phyloP scores from a whole-genome alignment of 1,284 basidiomycete species.

The Rhodotorula sp. region DNA sequence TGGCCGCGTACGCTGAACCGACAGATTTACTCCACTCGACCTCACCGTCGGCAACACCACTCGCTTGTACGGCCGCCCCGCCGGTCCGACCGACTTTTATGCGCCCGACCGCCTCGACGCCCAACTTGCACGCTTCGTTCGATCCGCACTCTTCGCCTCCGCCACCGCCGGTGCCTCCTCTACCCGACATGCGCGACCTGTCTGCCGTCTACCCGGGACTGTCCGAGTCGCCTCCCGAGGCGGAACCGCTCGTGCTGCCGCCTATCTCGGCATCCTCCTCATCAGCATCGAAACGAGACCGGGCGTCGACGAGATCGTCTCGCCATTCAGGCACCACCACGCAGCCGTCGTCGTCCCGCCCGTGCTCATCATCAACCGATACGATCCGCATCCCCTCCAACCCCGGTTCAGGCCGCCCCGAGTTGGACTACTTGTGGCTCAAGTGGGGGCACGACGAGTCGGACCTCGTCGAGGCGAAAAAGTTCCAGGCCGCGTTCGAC shows the following conservation, averaged over 20 bases:
- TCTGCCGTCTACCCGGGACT: slow-evolving; percentile 2
- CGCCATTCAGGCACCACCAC: background rate
- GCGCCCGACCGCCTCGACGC: slow-evolving; percentile 62
- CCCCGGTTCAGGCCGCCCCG: slow-evolving; percentile 63
- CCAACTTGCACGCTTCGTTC: slow-evolving; percentile 56
- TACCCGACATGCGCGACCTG: slow-evolving; percentile 2
- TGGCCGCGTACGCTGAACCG: background rate
- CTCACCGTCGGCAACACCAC: background rate
- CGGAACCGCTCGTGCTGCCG: background rate
- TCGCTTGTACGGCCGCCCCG: background rate
- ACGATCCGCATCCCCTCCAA: slow-evolving; percentile 51
- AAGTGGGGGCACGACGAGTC: slow-evolving; percentile 88
- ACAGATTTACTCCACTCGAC: background rate
- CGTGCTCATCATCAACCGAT: background rate
- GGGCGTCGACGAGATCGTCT: background rate
- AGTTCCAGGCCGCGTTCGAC: slow-evolving; percentile 52
- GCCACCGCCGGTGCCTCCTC: slow-evolving; percentile 17
- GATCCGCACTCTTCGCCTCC: slow-evolving; percentile 45
- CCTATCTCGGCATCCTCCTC: background rate
- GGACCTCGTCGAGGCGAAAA: slow-evolving; percentile 62
- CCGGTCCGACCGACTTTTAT: slow-evolving; percentile 38
- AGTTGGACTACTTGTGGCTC: slow-evolving; percentile 85
- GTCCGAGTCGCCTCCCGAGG: background rate
- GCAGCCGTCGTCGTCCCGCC: no score
- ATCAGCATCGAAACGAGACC: background rate